Evolutionary conservation across 192 early-diverging fungal genomes (phyloP), one percentile per base, ranked within the genome.

Genomic region (Umbelopsis ramanniana): DNA sequence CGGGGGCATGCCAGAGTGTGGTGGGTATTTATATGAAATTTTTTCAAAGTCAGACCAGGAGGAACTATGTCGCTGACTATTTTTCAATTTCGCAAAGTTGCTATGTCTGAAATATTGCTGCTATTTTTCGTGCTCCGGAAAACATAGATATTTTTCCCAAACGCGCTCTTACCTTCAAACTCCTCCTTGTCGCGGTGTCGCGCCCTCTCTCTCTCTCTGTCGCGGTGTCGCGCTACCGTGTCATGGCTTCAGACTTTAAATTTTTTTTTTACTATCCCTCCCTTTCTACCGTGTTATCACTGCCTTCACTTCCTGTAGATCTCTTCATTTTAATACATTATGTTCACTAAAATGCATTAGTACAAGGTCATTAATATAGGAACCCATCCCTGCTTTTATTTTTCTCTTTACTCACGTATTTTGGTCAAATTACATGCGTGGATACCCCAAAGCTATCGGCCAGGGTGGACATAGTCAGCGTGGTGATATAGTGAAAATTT

Each of bases 31-130:
- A 70, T 68, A 70, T 70, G 40, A 70, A 45, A 29, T 26, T 22
- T 71, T 72, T 73, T 77, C 63, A 55, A 45, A 55, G 53, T 69
- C 37, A 52, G 60, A 11, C 52, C 52, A 47, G 66, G 66, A 68
- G 37, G 50, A 68, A 68, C 15, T 53, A 50, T 68, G 67, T 46
- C 67, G 46, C 46, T 60, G 71, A 60, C 55, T 60, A 60, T 60
- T 60, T 60, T 60, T 60, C 55, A 60, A 60, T 60, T 60, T 60
- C 55, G 10, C 55, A 60, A 60, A 60, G 55, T 60, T 60, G 46
- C 47, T 68, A 48, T 68, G 43, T 54, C 38, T 33, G 40, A 47
- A 60, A 60, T 60, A 60, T 35, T 60, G 15, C 55, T 60, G 55
- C 55, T 60, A 60, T 60, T 60, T 60, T 60, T 60, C 55, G 33